These are phyloP conservation scores for Drechslerella stenobrocha DNA, from an alignment of 2,329 filamentous ascomycete genomes.

Conservation along the genomic window DNA sequence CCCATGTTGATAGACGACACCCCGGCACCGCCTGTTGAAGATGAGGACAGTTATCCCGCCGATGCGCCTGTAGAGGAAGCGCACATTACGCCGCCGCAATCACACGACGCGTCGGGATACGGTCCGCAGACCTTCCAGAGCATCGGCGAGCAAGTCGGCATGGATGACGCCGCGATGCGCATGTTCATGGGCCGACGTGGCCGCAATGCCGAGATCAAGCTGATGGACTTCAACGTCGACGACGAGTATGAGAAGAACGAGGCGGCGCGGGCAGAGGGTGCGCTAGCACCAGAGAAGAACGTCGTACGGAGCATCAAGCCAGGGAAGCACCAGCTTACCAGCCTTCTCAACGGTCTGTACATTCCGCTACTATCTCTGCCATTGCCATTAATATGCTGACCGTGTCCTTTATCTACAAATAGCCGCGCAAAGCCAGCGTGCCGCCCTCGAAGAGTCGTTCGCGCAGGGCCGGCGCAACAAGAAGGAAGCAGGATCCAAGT, in stretches of 20 bases:
- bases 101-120: too few species aligned
- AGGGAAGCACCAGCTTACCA: constrained; percentile 68
- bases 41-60: constrained; percentile 10
- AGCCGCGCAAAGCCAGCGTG: constrained; percentile 52
- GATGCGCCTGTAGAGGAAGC: constrained; percentile 21
- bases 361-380: constrained; percentile 56
- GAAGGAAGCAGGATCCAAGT: constrained; percentile 53
- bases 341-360: constrained; percentile 65
- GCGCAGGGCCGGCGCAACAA: constrained; percentile 53
- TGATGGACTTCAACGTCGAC: constrained; percentile 69
- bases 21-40: constrained; percentile 27
- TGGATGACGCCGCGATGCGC: constrained; percentile 64
- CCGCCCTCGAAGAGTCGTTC: constrained; percentile 53
- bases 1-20: constrained; percentile 50
- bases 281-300: constrained; percentile 61
- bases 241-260: constrained; percentile 68
- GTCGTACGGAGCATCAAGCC: constrained; percentile 68
- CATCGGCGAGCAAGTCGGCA: constrained; percentile 65
- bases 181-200: constrained; percentile 65
- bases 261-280: constrained; percentile 61
- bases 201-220: constrained; percentile 56
- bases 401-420: not conserved
- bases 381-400: constrained; percentile 8
- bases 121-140: constrained; percentile 59
- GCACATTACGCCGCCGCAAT: constrained; percentile 8